phyloP scores from a whole-genome alignment of 73 alveolate species.

The Paramecium sexaurelia region DNA sequence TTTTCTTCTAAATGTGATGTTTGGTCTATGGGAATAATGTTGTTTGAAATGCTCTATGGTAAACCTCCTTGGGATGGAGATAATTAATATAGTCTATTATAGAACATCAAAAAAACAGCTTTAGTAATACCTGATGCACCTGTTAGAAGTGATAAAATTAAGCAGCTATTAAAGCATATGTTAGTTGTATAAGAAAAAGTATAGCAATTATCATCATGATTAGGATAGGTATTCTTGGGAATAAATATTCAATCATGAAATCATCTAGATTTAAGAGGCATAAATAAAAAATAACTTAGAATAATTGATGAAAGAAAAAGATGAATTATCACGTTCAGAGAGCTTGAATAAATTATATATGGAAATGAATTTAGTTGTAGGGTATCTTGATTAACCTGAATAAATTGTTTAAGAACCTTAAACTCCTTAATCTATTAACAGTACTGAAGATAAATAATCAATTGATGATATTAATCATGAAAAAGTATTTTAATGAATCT shows the following conservation, averaged over 20 bases:
- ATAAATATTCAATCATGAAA: slow-evolving; percentile 55
- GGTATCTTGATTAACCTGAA: slow-evolving; percentile 61
- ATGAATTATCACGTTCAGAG: slow-evolving; percentile 31
- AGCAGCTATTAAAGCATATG: slow-evolving; percentile 55
- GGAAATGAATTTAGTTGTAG: slow-evolving; percentile 66
- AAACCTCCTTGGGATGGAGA: slow-evolving; percentile 71
- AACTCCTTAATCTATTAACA: neutral
- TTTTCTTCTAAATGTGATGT: slow-evolving; percentile 69
- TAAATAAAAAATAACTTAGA: slow-evolving; percentile 37
- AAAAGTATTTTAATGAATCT: neutral
- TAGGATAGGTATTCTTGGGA: slow-evolving; percentile 65
- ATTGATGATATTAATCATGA: slow-evolving; percentile 51
- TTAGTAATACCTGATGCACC: slow-evolving; percentile 63
- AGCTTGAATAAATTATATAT: slow-evolving; percentile 28
- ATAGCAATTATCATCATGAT: neutral
- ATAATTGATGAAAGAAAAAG: slow-evolving; percentile 52
- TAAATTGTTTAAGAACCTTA: slow-evolving; percentile 28
- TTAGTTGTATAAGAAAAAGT: slow-evolving; percentile 59
- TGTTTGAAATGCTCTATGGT: slow-evolving; percentile 69
- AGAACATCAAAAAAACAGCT: slow-evolving; percentile 38
- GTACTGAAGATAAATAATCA: neutral
- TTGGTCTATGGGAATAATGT: slow-evolving; percentile 69
- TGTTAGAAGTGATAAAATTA: slow-evolving; percentile 64
- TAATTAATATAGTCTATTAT: slow-evolving; percentile 45
- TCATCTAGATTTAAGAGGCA: slow-evolving; percentile 45